Evolutionary conservation across 345 rosid species (phyloP).

Genomic region (Psidium guajava): DNA sequence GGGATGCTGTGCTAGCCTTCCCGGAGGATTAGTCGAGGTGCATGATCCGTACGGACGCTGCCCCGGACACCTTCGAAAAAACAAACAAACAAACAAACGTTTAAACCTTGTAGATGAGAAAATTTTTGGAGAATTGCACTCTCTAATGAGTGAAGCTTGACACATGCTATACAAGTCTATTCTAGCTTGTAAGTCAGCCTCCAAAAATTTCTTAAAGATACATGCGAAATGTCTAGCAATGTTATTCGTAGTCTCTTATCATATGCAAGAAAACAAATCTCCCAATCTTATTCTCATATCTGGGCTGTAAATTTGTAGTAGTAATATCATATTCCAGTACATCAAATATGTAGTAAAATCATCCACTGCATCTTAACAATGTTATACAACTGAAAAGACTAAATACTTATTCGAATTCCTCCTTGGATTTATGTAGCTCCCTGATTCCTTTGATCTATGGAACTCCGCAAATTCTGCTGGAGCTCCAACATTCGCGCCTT

Average conservation of each 20-base stretch:
- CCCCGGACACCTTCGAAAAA: too few relatives aligned
- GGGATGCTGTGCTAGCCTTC: too few relatives aligned
- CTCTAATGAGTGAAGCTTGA: not conserved
- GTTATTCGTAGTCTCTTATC: too few relatives aligned
- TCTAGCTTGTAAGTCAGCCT: not conserved
- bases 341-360: not conserved
- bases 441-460: not conserved
- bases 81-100: not conserved
- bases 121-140: not conserved
- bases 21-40: too few relatives aligned
- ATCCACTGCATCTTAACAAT: not conserved
- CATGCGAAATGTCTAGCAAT: too few relatives aligned
- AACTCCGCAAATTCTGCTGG: not conserved
- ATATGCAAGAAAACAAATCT: not conserved
- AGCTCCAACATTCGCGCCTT: not conserved
- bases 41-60: too few relatives aligned
- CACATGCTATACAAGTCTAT: not conserved
- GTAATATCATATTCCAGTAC: not conserved
- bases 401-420: not conserved
- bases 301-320: not conserved
- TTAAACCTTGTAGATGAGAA: not conserved
- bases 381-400: not conserved
- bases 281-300: not conserved
- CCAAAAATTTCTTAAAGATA: not conserved
- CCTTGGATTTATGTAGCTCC: not conserved